phyloP scores from a whole-genome alignment of 1,284 basidiomycete genomes.

The Veloboletus limbatus region DNA sequence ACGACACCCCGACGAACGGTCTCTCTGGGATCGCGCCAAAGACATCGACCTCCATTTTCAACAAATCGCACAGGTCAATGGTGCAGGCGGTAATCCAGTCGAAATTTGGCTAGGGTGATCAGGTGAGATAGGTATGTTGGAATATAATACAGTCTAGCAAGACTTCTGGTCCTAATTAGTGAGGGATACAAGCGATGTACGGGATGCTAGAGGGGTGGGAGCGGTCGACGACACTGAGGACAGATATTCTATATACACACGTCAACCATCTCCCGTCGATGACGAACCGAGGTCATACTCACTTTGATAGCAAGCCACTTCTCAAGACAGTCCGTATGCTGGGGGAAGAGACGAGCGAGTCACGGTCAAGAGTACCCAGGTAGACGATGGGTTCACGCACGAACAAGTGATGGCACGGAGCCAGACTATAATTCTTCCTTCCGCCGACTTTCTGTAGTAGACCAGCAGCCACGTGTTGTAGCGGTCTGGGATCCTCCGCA shows the following conservation, averaged over 20 bases:
- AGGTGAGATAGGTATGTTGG: slow-evolving; percentile 4
- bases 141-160: slow-evolving; percentile 11
- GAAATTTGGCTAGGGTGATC: slow-evolving; percentile 68
- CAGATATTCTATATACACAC: slow-evolving; percentile 66
- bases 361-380: not conserved
- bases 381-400: slow-evolving; percentile 47
- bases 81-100: slow-evolving; percentile 57
- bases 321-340: slow-evolving; percentile 86
- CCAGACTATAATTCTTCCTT: slow-evolving; percentile 76
- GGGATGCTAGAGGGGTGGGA: slow-evolving; percentile 62
- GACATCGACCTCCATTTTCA: slow-evolving; percentile 52
- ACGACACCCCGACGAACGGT: slow-evolving; percentile 69
- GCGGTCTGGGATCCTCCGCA: slow-evolving; percentile 44
- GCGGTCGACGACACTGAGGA: slow-evolving; percentile 78
- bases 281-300: slow-evolving; percentile 14
- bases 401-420: slow-evolving; percentile 88
- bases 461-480: slow-evolving; percentile 32
- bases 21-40: slow-evolving; percentile 62
- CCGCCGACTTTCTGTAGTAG: slow-evolving; percentile 37
- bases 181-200: slow-evolving; percentile 4
- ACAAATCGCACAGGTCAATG: slow-evolving; percentile 51
- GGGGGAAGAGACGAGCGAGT: slow-evolving; percentile 2
- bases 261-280: not conserved
- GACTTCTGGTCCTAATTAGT: not conserved
- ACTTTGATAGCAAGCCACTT: slow-evolving; percentile 91